Base-by-base conservation (phyloP, 768 basidiomycete species). In the Psilocybe azurescens region DNA sequence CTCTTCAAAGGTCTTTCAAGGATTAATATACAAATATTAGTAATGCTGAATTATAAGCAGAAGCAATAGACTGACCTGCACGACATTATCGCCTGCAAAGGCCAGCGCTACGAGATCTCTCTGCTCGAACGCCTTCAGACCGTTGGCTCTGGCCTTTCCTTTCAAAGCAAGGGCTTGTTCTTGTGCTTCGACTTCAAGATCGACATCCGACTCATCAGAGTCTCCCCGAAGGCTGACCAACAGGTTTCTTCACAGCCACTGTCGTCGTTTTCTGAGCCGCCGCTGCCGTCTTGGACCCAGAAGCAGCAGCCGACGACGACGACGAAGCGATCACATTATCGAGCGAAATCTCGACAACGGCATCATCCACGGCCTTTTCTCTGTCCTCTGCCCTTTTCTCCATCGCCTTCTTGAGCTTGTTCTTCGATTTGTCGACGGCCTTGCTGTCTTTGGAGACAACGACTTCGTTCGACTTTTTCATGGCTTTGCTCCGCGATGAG, bases 61-160 rank as follows among this genome's bases (percentile, higher is more conserved):
- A 10, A 10, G 36, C 2, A 16, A 29, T 56, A 51, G 29, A 57
- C 88, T 36, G 69, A 94, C 94, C 76, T 91, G 88, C 5, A 97
- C 88, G 33, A 99, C 97, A 65, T 99, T 94, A 74, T 99, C 97
- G 2, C 95, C 96, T 1, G 96, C 97, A 78, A 99, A 99, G 0
- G 97, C 97, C 58, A 88, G 87, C 1, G 95, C 93, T 11, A 99
- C 95, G 11, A 99, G 81, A 66, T 99, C 95, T 41, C 93, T 83
- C 74, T 99, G 97, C 72, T 92, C 82, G 76, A 98, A 95, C 0
- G 92, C 91, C 56, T 82, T 84, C 0, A 86, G 72, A 24, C 78
- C 78, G 66, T 69, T 79, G 56, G 55, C 75, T 72, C 80, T 86
- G 59, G 72, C 78, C 70, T 83, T 88, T 47, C 74, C 70, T 66